Base-by-base conservation (phyloP, 2,329 filamentous ascomycete species). In the Penicillium brevicompactum region DNA sequence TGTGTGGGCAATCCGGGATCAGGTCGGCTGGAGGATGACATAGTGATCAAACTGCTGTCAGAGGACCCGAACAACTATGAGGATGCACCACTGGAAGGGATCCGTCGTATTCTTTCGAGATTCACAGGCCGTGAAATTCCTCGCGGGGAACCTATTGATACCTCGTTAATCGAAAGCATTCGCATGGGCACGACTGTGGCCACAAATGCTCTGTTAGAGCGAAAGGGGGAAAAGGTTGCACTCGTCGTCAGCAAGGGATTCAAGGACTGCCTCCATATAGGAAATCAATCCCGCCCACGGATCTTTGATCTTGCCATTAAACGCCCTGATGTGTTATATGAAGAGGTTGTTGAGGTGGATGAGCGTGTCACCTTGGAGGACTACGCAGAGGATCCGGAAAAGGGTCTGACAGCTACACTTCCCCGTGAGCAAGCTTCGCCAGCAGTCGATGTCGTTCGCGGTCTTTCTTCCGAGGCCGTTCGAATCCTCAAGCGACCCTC, bases 161-260 rank as follows among this genome's bases (percentile, higher is more conserved):
- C 92, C 1, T 84, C 86, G 16, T 78, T 87, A 67, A 95, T 97
- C 64, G 90, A 94, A 64, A 92, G 89, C 52, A 96, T 97, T 70
- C 88, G 92, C 46, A 97, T 97, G 92, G 92, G 92, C 43, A 97
- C 92, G 1, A 97, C 92, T 0, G 92, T 97, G 11, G 92, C 92
- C 9, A 97, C 92, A 0, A 97, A 97, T 72, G 92, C 92, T 0
- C 76, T 97, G 53, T 81, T 97, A 2, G 92, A 97, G 74, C 82
- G 92, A 55, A 96, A 96, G 74, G 92, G 92, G 46, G 92, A 96
- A 76, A 86, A 85, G 64, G 93, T 94, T 69, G 92, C 90, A 13
- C 83, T 97, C 74, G 85, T 96, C 1, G 90, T 95, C 10, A 96
- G 91, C 1, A 87, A 87, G 62, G 92, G 92, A 0, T 96, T 96